Percentiles rank a stretch among this genome's conserved stretches.
Conservation (phyloP, 179 eudicot genomes). For the Carnegiea gigantea region DNA sequence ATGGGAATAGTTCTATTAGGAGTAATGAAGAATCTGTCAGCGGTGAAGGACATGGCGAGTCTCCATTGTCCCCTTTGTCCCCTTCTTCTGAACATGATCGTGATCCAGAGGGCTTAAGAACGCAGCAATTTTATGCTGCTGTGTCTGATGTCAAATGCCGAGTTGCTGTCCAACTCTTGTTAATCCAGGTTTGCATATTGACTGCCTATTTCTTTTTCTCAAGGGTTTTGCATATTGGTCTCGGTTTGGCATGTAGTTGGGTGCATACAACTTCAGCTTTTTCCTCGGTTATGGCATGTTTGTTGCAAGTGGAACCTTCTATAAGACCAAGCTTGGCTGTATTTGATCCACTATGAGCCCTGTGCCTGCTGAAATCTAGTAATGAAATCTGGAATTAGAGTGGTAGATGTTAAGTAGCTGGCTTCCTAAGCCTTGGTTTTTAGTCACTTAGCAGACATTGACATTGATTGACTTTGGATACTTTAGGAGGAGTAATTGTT, state of each 20-base stretch:
- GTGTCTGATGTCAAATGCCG: constrained; percentile 80
- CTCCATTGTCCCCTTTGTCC: constrained; percentile 32
- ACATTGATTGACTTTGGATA: too few species aligned
- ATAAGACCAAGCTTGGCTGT: too few species aligned
- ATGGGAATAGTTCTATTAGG: constrained; percentile 36
- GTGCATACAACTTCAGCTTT: too few species aligned
- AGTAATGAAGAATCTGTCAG: constrained; percentile 42
- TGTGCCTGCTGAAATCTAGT: too few species aligned
- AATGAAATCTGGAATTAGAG: too few species aligned
- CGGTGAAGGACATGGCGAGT: constrained; percentile 42
- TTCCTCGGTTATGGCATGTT: background rate
- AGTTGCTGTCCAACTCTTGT: constrained; percentile 86
- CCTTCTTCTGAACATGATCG: constrained; percentile 28
- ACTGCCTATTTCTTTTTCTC: background rate
- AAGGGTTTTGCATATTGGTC: too few species aligned
- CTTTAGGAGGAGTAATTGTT: too few species aligned
- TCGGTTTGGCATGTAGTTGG: too few species aligned
- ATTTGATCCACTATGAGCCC: too few species aligned
- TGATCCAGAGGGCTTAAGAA: constrained; percentile 50
- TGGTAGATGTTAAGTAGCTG: too few species aligned
- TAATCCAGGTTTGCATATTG: constrained; percentile 65
- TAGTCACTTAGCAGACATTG: too few species aligned
- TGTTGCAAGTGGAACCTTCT: background rate
- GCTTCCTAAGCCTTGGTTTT: too few species aligned
- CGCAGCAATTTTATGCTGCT: constrained; percentile 53